Base-by-base conservation (phyloP, 148 eudicot genomes). In the Polygonum maritimum region DNA sequence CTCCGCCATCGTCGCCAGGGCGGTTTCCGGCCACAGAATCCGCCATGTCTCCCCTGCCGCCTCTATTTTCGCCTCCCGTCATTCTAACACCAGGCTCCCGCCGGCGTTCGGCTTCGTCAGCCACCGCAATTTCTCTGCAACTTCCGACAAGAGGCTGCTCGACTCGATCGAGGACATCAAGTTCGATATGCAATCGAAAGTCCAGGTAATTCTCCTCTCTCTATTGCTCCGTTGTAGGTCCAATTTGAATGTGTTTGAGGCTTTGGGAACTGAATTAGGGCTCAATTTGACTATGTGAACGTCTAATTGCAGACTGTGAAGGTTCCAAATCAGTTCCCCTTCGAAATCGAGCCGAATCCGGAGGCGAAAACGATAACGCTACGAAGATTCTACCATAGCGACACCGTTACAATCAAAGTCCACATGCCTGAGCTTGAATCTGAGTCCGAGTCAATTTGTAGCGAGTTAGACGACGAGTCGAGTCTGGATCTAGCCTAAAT, bases 351-450 rank as follows among this genome's bases (percentile, higher is more conserved):
- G 69, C 91, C 87, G 71, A 76, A 78, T 74, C 85, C 78, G 26
- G 90, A 90, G 33, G 84, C 81, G 62, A 83, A 86, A 57, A 89
- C 87, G 2, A 65, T 91, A 69, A 76, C 88, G 52, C 80, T 91
- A 12, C 79, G 82, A 76, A 82, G 96, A 74, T 85, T 84, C 19
- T 87, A 84, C 45, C 78, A 87, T 8, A 90, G 87, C 71, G 96
- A 91, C 77, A 83, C 73, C 18, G 83, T 91, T 33, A 69, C 54
- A 41, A 87, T 89, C 51, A 91, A 88, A 80, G 92, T 87, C 39
- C 80, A 85, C 58, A 86, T 83, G 89, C 90, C 91, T 33, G 74
- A 69, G 73, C 85, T 88, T 31, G 82, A 80, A 6, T 74, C 86
- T 26, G 94, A 44, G 9, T 5, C 47, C 8, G 47, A 44, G 47